phyloP scores from a whole-genome alignment of 78 protist genomes.

The Tieghemostelium lacteum region DNA sequence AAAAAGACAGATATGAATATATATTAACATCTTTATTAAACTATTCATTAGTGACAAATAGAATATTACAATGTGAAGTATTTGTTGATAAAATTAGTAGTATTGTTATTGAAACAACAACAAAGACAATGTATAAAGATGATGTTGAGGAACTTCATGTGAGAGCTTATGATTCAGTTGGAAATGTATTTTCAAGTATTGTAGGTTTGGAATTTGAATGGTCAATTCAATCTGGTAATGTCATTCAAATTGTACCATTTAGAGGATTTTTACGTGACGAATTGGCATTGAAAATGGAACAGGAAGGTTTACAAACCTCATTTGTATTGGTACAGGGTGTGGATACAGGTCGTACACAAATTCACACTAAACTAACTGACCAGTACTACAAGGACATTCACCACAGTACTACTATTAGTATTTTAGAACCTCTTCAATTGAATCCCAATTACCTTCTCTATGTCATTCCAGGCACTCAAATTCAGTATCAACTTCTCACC shows the following conservation, averaged over 20 bases:
- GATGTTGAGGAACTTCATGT: conserved; percentile 63
- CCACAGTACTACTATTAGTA: conserved; percentile 58
- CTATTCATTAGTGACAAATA: conserved; percentile 65
- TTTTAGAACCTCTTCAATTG: conserved; percentile 80
- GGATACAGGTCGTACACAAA: conserved; percentile 76
- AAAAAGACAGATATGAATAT: no score
- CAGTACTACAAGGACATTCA: neutral
- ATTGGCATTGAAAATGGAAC: conserved; percentile 44
- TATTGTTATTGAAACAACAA: conserved; percentile 76
- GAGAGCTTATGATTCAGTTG: conserved; percentile 72
- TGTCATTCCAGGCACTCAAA: conserved; percentile 75
- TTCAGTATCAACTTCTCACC: conserved; percentile 67
- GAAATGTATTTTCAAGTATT: conserved; percentile 76
- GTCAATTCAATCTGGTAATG: conserved; percentile 43
- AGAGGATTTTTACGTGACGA: conserved; percentile 45
- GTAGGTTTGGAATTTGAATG: conserved; percentile 82
- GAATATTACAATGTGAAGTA: conserved; percentile 79
- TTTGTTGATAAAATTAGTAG: conserved; percentile 79
- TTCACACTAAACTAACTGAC: conserved; percentile 43
- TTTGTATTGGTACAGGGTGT: conserved; percentile 77
- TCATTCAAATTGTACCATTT: conserved; percentile 76
- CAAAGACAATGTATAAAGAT: conserved; percentile 79
- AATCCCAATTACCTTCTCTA: conserved; percentile 54
- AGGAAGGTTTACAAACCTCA: conserved; percentile 56
- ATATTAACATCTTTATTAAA: neutral